Conservation (phyloP, 257 asterid species). For the Phtheirospermum japonicum region DNA sequence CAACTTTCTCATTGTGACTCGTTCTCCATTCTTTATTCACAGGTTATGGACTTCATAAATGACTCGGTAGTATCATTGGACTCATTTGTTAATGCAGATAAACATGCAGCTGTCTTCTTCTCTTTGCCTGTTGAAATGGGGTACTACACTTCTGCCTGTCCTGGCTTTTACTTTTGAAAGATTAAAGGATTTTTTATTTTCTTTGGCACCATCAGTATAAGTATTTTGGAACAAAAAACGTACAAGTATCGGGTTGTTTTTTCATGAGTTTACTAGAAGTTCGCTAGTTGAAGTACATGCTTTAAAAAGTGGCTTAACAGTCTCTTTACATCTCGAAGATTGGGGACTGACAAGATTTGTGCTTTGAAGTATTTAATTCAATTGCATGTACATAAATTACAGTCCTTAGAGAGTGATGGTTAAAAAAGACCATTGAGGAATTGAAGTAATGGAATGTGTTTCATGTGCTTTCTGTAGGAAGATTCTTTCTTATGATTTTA, state of each 20-base stretch:
- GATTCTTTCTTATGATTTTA: no score
- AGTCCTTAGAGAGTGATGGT: no score
- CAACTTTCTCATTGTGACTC: slow-evolving; percentile 14
- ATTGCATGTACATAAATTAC: no score
- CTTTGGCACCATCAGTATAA: neutral
- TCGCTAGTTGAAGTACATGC: neutral
- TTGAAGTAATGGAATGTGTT: no score
- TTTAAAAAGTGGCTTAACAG: no score
- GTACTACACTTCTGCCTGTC: slow-evolving; percentile 37
- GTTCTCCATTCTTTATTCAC: slow-evolving; percentile 28
- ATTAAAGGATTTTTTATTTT: neutral
- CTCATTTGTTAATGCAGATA: slow-evolving; percentile 71
- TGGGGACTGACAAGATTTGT: no score
- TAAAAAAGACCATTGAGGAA: no score
- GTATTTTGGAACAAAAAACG: no score
- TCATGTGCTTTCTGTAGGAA: no score
- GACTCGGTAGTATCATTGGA: slow-evolving; percentile 88
- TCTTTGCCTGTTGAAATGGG: slow-evolving; percentile 70
- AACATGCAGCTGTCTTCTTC: slow-evolving; percentile 73
- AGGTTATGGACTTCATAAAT: slow-evolving; percentile 97
- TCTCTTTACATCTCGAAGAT: no score
- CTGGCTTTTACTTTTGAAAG: neutral
- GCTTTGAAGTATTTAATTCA: no score
- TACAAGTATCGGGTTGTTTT: neutral
- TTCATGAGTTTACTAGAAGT: neutral